Base-by-base conservation (phyloP, 805 yeast species). In the Pichia kluyveri region DNA sequence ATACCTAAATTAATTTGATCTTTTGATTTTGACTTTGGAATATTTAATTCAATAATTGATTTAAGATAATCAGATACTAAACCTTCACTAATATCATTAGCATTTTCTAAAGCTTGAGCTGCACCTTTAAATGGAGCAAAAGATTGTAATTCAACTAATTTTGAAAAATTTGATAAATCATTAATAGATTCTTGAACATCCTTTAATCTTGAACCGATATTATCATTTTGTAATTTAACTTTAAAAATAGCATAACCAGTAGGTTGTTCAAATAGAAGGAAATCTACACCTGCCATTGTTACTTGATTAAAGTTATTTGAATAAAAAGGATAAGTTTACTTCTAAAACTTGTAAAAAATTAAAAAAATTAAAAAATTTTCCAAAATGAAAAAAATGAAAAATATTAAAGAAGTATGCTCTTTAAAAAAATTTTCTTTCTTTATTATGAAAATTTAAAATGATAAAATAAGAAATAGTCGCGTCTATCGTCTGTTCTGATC, bases 121-220 rank as follows among this genome's bases (percentile, higher is more conserved):
- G 99, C 99, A 62, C 97, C 97, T 71, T 93, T 90, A 79, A 93
- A 93, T 44, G 99, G 99, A 51, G 96, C 96, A 71, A 93, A 93
- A 15, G 96, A 86, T 28, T 87, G 95, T 49, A 93, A 78, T 69
- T 90, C 96, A 58, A 93, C 82, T 75, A 91, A 75, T 72, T 93
- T 93, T 60, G 96, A 86, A 66, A 93, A 90, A 65, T 81, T 77
- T 54, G 82, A 83, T 56, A 93, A 78, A 62, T 93, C 98, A 58
- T 76, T 82, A 52, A 88, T 77, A 51, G 96, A 90, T 58, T 81
- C 82, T 73, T 93, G 98, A 41, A 93, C 98, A 70, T 93, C 99
- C 68, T 83, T 84, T 70, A 86, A 76, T 65, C 95, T 81, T 41
- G 95, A 76, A 45, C 97, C 96, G 56, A 93, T 81, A 63, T 86